Percentiles rank a stretch among this genome's conserved stretches.
Evolutionary conservation across 2,329 filamentous ascomycete species (phyloP).

Genomic region (Incumbomyces lentus): DNA sequence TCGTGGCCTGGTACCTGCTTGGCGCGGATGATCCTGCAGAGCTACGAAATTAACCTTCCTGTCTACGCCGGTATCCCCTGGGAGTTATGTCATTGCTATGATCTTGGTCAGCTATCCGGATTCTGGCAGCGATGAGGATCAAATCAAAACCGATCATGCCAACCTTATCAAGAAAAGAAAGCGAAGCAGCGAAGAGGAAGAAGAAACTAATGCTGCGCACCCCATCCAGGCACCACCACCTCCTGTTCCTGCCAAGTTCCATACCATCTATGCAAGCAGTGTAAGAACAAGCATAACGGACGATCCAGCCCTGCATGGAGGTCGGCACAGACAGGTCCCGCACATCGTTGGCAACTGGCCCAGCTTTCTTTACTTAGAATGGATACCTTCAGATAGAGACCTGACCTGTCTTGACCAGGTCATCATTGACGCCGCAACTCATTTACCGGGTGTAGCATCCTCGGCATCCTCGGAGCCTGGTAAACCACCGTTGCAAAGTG

Average conservation of each 20-base stretch:
- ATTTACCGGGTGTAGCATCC: background rate
- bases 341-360: conserved; percentile 89
- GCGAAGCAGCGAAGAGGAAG: background rate
- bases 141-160: background rate
- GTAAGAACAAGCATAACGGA: conserved; percentile 68
- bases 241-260: conserved; percentile 62
- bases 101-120: conserved; percentile 55
- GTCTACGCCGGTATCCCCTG: background rate
- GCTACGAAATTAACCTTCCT: no score
- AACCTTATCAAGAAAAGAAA: background rate
- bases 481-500: conserved; percentile 35
- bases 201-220: background rate
- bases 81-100: conserved; percentile 33
- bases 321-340: conserved; percentile 68
- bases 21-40: background rate
- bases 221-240: background rate
- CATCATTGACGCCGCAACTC: conserved; percentile 15
- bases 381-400: conserved; percentile 44
- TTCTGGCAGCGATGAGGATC: conserved; percentile 15
- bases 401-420: conserved; percentile 24
- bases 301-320: conserved; percentile 74
- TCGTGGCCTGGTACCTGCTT: background rate
- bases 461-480: background rate
- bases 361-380: conserved; percentile 85
- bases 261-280: conserved; percentile 78